These are phyloP conservation scores for Ogataea neopini DNA, from an alignment of 805 yeast species.

Conservation along the genomic window DNA sequence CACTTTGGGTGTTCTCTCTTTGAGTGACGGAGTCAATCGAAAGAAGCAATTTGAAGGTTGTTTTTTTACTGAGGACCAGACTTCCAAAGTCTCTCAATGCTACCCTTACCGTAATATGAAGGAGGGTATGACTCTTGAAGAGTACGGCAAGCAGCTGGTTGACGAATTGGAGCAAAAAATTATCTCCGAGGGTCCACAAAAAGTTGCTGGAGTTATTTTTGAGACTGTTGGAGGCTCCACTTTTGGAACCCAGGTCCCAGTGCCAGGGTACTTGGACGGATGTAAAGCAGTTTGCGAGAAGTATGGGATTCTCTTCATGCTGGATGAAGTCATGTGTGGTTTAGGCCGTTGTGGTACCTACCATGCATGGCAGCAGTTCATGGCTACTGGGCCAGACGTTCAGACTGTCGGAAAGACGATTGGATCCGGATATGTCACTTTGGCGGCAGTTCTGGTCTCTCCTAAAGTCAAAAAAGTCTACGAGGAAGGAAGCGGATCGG, in stretches of 20 bases:
- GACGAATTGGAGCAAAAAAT: slow-evolving; percentile 41
- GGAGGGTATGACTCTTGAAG: slow-evolving; percentile 38
- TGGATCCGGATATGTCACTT: slow-evolving; percentile 48
- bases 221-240: slow-evolving; percentile 50
- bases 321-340: slow-evolving; percentile 59
- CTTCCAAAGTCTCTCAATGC: slow-evolving; percentile 28
- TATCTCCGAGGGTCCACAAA: slow-evolving; percentile 41
- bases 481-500: slow-evolving; percentile 43
- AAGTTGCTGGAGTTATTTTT: slow-evolving; percentile 41
- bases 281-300: slow-evolving; percentile 47
- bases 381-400: slow-evolving; percentile 43
- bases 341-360: slow-evolving; percentile 50
- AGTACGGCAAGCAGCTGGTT: slow-evolving; percentile 37
- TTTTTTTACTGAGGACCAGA: slow-evolving; percentile 18
- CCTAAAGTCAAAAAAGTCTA: slow-evolving; percentile 40
- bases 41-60: slow-evolving; percentile 35
- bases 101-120: slow-evolving; percentile 36
- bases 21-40: slow-evolving; percentile 30
- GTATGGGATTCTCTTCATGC: slow-evolving; percentile 46
- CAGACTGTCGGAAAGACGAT: slow-evolving; percentile 49
- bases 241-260: slow-evolving; percentile 43
- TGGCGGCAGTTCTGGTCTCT: slow-evolving; percentile 44
- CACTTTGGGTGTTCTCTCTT: slow-evolving; percentile 44
- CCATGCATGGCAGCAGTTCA: slow-evolving; percentile 37
- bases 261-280: slow-evolving; percentile 46